Conservation (phyloP, 2,329 filamentous ascomycete genomes). For the Chaetomiaceae sp. region DNA sequence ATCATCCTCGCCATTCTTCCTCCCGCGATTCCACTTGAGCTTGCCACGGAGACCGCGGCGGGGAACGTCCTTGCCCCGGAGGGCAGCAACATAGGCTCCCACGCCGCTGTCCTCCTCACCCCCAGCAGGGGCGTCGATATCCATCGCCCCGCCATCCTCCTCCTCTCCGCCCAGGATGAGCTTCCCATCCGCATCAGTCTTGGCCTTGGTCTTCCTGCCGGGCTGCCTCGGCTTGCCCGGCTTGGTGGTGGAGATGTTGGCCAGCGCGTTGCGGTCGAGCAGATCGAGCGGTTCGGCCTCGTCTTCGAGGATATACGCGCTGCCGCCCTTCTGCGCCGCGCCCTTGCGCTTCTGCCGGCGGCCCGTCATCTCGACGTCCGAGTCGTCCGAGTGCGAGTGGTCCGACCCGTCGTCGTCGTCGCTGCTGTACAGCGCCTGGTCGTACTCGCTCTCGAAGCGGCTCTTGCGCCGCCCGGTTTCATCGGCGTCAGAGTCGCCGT, state of each 20-base stretch:
- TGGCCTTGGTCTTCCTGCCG: constrained; percentile 60
- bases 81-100: constrained; percentile 64
- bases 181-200: constrained; percentile 73
- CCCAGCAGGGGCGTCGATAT: constrained; percentile 45
- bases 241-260: constrained; percentile 89
- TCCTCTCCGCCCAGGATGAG: constrained; percentile 64
- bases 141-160: constrained; percentile 53
- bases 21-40: constrained; percentile 57
- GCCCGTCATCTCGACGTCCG: constrained; percentile 52
- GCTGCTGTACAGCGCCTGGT: constrained; percentile 90
- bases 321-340: constrained; percentile 55
- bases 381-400: constrained; percentile 51
- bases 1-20: constrained; percentile 49
- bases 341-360: constrained; percentile 40
- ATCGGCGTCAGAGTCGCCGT: constrained; percentile 50
- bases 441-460: constrained; percentile 87
- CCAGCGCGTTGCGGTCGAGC: constrained; percentile 80
- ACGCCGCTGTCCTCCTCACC: constrained; percentile 49
- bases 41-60: constrained; percentile 62
- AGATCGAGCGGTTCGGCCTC: constrained; percentile 94
- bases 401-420: constrained; percentile 43
- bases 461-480: constrained; percentile 48
- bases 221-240: constrained; percentile 62
- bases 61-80: constrained; percentile 63
- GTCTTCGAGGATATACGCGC: constrained; percentile 87